Evolutionary conservation across 345 rosid genomes (phyloP), one percentile per base, ranked within the genome.

Genomic region (Trapa incisa): DNA sequence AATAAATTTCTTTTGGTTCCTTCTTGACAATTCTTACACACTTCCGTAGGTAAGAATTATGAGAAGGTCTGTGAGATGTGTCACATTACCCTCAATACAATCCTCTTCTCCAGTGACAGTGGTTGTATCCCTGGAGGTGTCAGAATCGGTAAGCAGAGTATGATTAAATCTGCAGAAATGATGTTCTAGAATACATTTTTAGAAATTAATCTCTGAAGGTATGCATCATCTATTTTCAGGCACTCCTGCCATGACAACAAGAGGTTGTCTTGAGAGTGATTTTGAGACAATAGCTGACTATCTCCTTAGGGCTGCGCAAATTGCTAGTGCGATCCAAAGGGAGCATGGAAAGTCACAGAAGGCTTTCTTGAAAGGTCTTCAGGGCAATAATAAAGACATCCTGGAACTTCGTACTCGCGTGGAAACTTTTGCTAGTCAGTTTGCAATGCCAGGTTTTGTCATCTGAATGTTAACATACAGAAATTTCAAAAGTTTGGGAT

Each of bases 1-100:
- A 14, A 22, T 3, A 45, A 42, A 65, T 67, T 9, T 47, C 57
- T 39, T 60, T 52, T 47, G 41, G 33, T 58, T 56, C 57, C 60
- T 2, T 37, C 56, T 14, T 65, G 47, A 65, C 50, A n/a, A 9
- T 42, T 42, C 41, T 54, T 1, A 8, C 58, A 11, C 66, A 48
- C 33, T 65, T 48, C 69, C 69, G 35, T 66, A 81, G 96, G 96
- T 33, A 83, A 85, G 79, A 80, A 79, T 58, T 92, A 84, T 65
- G 97, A 89, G 86, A 92, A 83, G 73, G 86, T 89, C 61, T 92
- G 96, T 65, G 98, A 92, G 76, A 78, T 84, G 83, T 92, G 98
- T 77, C 85, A 80, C 73, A 86, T 89, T 61, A 89, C 96, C 10
- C 74, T 92, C 38, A 92, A 92, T 82, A 92, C 88, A 76, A 84